Base-by-base conservation (phyloP, 352 stramenopile genomes). In the Phytopythium cucurbitacearum region DNA sequence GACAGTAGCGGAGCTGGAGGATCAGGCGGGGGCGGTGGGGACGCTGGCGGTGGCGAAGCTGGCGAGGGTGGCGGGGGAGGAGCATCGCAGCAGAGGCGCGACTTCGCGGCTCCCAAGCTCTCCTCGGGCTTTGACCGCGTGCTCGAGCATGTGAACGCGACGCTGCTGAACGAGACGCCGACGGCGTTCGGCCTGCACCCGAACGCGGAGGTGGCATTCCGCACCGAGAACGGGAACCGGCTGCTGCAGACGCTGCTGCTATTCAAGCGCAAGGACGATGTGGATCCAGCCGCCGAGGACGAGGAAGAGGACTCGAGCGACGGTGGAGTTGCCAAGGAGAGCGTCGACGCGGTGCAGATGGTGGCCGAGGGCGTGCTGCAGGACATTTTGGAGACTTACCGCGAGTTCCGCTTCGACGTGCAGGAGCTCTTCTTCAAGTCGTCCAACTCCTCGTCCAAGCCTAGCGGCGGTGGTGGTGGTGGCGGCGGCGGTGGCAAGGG, bases 171-270 rank as follows among this genome's bases (percentile, higher is more conserved):
- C 38, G 91, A 98, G 40, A 85, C 85, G 0, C 89, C 91, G 0
- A 73, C 83, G 8, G 87, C 89, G 3, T 97, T 98, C 72, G 90
- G 90, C 0, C 43, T 98, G 41, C 91, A 98, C 52, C 86, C 91
- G n/a, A 98, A 98, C 64, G 87, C 90, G 5, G 91, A 97, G 59
- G 94, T 98, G 11, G 85, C 82, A 13, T 98, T 97, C 59, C 83
- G 88, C 16, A 98, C 89, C 9, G 73, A 91, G 8, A 74, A 80
- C 40, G 88, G 85, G 0, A 83, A 96, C 16, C 67, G 72, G 7
- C 61, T 97, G 16, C 69, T 97, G 40, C 60, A 80, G 52, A 80
- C 83, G 9, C 81, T 97, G 39, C 42, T 97, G n/a, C 51, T 92
- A 6, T 69, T 97, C 11, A 71, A 68, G 10, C 67, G 59, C 6